Evolutionary conservation across 1,139 yeast species (phyloP).

Genomic region (Geotrichum klebahnii): DNA sequence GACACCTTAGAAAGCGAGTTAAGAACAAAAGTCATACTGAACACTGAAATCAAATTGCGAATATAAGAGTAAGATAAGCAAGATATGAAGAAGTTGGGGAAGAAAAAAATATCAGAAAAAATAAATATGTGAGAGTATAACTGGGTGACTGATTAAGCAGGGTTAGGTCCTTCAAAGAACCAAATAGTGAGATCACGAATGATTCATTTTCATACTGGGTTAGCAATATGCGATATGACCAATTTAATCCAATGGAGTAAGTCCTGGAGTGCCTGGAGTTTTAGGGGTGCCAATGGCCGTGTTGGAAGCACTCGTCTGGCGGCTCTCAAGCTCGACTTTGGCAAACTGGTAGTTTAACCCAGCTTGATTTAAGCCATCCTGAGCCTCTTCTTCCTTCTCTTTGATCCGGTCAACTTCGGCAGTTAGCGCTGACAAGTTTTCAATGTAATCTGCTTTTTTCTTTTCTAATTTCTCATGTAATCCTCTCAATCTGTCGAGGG

Average conservation of each 20-base stretch:
- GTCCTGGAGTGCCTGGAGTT: neutral
- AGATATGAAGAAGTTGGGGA: neutral
- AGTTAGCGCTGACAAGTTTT: conserved; percentile 14
- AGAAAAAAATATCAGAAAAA: neutral
- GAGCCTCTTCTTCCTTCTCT: conserved; percentile 19
- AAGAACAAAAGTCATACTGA: conserved; percentile 5
- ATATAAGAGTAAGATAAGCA: too few species aligned
- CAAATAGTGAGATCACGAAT: too few species aligned
- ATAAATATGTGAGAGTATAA: neutral
- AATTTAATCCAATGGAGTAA: neutral
- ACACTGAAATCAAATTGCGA: too few species aligned
- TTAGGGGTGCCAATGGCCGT: neutral
- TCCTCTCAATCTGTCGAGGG: neutral
- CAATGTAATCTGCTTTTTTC: conserved; percentile 6
- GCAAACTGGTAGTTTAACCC: conserved; percentile 18
- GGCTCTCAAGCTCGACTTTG: conserved; percentile 10
- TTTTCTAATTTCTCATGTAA: neutral
- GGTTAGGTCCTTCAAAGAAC: conserved; percentile 17
- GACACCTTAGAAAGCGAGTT: conserved; percentile 6
- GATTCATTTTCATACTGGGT: too few species aligned
- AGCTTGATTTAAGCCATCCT: conserved; percentile 22
- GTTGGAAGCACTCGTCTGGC: conserved; percentile 5
- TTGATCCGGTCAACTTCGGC: conserved; percentile 20
- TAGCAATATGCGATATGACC: too few species aligned
- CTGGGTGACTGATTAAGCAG: conserved; percentile 9